Percentiles rank a stretch among this genome's conserved stretches.
Conservation (phyloP, 1,284 basidiomycete genomes). For the Coniferiporia sulphurascens region DNA sequence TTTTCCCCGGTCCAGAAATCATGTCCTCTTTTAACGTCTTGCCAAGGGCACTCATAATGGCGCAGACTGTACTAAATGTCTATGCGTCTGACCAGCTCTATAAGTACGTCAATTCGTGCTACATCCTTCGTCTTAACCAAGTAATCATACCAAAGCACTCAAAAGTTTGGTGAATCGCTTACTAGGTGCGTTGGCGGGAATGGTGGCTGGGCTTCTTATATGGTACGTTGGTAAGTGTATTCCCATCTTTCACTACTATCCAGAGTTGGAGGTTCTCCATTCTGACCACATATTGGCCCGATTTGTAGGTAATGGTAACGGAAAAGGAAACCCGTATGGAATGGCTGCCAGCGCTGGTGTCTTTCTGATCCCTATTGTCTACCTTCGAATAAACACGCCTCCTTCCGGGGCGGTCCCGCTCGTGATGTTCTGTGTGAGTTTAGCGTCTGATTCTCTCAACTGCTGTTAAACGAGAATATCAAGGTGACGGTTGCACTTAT, state of each 20-base stretch:
- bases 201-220: too few relatives aligned
- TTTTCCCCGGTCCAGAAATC: neutral
- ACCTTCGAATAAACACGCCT: conserved; percentile 47
- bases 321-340: neutral
- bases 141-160: neutral
- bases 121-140: too few relatives aligned
- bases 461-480: too few relatives aligned
- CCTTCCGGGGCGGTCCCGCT: conserved; percentile 35
- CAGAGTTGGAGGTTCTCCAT: neutral
- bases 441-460: neutral
- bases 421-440: conserved; percentile 34
- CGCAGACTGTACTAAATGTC: conserved; percentile 58
- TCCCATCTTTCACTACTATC: neutral
- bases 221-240: too few relatives aligned
- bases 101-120: conserved; percentile 31
- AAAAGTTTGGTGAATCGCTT: conserved; percentile 22
- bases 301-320: neutral
- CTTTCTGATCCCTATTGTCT: conserved; percentile 47
- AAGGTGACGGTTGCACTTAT: conserved; percentile 41
- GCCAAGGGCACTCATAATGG: conserved; percentile 59
- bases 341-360: conserved; percentile 31
- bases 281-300: neutral
- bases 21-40: neutral
- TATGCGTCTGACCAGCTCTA: conserved; percentile 59
- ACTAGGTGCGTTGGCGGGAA: too few relatives aligned